These are phyloP conservation scores for Cladosporium phlei DNA, from an alignment of 2,329 filamentous ascomycete genomes.

Conservation along the genomic window DNA sequence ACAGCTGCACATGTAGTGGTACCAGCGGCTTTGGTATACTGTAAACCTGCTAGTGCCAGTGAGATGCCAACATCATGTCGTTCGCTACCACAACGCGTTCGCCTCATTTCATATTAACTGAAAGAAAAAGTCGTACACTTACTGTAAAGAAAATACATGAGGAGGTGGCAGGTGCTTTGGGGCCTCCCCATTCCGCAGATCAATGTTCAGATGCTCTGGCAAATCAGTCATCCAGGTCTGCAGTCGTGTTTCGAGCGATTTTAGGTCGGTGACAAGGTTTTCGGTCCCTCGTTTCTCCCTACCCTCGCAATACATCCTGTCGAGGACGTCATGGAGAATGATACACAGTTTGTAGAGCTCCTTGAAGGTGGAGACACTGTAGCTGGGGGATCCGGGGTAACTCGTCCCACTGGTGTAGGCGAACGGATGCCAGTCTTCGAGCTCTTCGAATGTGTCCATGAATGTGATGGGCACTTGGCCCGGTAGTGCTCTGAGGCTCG, in stretches of 20 bases:
- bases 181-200: neutral
- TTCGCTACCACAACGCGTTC: too few species aligned
- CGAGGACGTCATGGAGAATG: conserved; percentile 4
- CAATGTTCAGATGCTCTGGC: conserved; percentile 5
- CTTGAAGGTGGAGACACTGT: conserved; percentile 10
- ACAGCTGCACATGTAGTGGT: too few species aligned
- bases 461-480: conserved; percentile 4
- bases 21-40: too few species aligned
- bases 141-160: conserved; percentile 11
- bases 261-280: neutral
- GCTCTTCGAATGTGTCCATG: conserved; percentile 11
- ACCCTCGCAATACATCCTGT: conserved; percentile 8
- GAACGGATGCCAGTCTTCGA: conserved; percentile 9
- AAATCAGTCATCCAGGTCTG: conserved; percentile 1
- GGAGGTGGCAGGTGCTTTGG: conserved; percentile 3
- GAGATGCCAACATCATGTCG: too few species aligned
- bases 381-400: conserved; percentile 11
- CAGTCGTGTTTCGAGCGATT: conserved; percentile 1
- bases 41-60: too few species aligned
- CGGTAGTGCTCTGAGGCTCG: conserved; percentile 2
- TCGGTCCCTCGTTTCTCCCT: conserved; percentile 8
- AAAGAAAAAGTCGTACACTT: neutral
- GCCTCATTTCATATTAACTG: too few species aligned
- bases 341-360: conserved; percentile 8
- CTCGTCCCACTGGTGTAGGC: conserved; percentile 8